phyloP scores from a whole-genome alignment of 305 asterid genomes.

The Rubia balearica region DNA sequence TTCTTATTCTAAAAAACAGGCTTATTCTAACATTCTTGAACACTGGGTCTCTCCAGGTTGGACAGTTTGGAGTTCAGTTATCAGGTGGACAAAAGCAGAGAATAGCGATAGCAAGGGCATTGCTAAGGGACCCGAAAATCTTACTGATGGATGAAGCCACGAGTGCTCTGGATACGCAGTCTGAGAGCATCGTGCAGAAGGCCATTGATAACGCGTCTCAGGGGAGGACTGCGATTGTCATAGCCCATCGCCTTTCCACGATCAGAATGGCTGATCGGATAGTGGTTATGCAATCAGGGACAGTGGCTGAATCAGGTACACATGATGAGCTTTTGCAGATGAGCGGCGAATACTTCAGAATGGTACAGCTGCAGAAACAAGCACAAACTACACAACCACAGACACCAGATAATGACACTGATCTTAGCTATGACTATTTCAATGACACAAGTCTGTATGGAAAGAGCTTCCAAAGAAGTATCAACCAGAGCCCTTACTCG shows the following conservation, averaged over 20 bases:
- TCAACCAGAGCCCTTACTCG: constrained; percentile 20
- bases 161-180: constrained; percentile 69
- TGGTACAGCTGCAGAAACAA: constrained; percentile 49
- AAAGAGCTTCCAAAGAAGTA: background rate
- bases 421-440: constrained; percentile 19
- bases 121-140: constrained; percentile 54
- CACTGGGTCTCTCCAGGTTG: constrained; percentile 36
- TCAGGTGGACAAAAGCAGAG: constrained; percentile 86
- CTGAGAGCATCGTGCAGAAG: constrained; percentile 58
- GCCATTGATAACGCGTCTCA: constrained; percentile 58
- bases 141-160: constrained; percentile 82
- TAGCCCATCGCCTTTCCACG: constrained; percentile 69
- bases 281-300: constrained; percentile 51
- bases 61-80: constrained; percentile 62
- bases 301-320: constrained; percentile 56
- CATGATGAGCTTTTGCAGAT: constrained; percentile 53
- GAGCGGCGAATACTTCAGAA: constrained; percentile 46
- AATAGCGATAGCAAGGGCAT: constrained; percentile 71
- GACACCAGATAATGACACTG: constrained; percentile 17
- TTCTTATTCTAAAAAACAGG: background rate
- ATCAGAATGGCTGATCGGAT: constrained; percentile 45
- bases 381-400: background rate
- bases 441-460: constrained; percentile 22
- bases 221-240: constrained; percentile 58
- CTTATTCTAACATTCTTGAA: background rate